Evolutionary conservation across 441 rosid genomes (phyloP).

Genomic region (Mallotus japonicus): DNA sequence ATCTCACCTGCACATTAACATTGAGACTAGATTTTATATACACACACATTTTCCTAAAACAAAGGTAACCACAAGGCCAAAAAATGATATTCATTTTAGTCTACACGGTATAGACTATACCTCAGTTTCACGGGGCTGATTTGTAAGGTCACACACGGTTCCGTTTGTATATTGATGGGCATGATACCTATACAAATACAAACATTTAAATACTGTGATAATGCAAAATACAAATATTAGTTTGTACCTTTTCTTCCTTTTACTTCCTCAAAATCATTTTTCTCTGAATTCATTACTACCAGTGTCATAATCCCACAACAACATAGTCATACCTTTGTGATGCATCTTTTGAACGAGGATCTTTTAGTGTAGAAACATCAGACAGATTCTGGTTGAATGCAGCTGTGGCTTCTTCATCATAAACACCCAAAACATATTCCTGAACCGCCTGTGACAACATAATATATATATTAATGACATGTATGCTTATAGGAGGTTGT

Average conservation of each 20-base stretch:
- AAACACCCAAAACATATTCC: constrained; percentile 74
- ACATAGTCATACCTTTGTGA: constrained; percentile 56
- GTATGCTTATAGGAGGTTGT: neutral
- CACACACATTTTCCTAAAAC: neutral
- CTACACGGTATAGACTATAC: constrained; percentile 29
- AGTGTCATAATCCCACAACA: neutral
- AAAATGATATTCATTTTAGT: neutral
- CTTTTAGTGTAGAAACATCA: constrained; percentile 65
- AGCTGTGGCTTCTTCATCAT: constrained; percentile 73
- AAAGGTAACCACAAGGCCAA: neutral
- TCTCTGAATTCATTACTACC: neutral
- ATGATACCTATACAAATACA: constrained; percentile 59
- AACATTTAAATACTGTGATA: neutral
- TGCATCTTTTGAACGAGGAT: constrained; percentile 79
- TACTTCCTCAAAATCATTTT: neutral
- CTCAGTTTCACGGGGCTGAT: constrained; percentile 85
- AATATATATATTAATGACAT: neutral
- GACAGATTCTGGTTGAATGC: constrained; percentile 75
- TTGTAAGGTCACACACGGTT: constrained; percentile 83
- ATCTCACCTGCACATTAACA: constrained; percentile 69
- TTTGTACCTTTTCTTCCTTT: neutral
- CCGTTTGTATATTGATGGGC: constrained; percentile 85
- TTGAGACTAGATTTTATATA: neutral
- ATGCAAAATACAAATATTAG: neutral
- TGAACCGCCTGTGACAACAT: constrained; percentile 58